A percentile compares a stretch with the other conserved stretches of the same genome.
phyloP scores from a whole-genome alignment of 257 asterid species.

The Plantago elongata region DNA sequence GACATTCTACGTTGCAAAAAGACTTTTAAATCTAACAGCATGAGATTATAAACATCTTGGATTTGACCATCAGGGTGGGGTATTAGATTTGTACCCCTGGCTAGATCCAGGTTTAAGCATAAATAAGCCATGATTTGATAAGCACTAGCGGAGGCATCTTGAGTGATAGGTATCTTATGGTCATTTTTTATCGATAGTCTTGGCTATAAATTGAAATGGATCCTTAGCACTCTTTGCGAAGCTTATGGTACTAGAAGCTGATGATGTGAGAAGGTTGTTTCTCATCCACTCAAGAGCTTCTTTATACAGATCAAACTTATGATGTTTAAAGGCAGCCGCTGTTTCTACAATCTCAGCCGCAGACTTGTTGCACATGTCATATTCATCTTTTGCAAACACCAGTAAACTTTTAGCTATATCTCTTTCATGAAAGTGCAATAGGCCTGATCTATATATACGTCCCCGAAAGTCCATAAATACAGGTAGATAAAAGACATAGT shows the following conservation, averaged over 20 bases:
- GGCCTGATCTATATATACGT: conserved; percentile 19
- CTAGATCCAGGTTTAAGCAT: conserved; percentile 12
- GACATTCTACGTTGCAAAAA: conserved; percentile 2
- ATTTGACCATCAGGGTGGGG: conserved; percentile 18
- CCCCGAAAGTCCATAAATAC: conserved; percentile 20
- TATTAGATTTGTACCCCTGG: conserved; percentile 16
- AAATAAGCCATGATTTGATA: conserved; percentile 23
- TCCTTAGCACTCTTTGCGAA: conserved; percentile 9
- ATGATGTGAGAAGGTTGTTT: not conserved
- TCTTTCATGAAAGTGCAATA: conserved; percentile 18
- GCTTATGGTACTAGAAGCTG: conserved; percentile 12
- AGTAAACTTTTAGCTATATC: conserved; percentile 16
- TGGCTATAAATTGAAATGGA: conserved; percentile 19
- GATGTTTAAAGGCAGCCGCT: not conserved
- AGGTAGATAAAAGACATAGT: conserved; percentile 12
- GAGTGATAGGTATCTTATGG: conserved; percentile 9
- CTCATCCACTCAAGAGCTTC: conserved; percentile 14
- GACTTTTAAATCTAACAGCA: conserved; percentile 14
- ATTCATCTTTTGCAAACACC: conserved; percentile 5
- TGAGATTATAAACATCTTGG: conserved; percentile 13
- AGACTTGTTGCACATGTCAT: not conserved
- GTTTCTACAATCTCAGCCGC: not conserved
- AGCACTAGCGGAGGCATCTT: conserved; percentile 25
- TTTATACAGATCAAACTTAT: conserved; percentile 11
- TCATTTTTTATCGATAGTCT: conserved; percentile 2